Conservation (phyloP, 2,329 filamentous ascomycete genomes). For the Fusarium nanum region DNA sequence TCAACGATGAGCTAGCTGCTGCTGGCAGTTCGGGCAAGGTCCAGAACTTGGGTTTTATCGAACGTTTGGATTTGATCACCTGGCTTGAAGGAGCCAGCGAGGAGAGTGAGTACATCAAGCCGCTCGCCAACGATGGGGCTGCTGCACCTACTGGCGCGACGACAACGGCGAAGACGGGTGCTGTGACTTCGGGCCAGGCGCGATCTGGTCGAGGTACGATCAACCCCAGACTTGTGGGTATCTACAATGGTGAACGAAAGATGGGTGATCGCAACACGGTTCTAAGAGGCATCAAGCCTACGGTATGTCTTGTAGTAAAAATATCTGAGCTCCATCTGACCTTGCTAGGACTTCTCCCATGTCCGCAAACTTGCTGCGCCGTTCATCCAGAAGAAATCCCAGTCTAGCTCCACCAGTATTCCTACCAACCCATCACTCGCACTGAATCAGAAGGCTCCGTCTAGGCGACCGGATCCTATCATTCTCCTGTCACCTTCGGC, state of each 20-base stretch:
- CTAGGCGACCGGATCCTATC: constrained; percentile 79
- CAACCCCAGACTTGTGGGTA: constrained; percentile 85
- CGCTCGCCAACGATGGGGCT: constrained; percentile 73
- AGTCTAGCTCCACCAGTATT: constrained; percentile 53
- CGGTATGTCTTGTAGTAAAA: constrained; percentile 65
- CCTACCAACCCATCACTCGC: constrained; percentile 60
- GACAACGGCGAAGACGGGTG: constrained; percentile 53
- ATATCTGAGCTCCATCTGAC: constrained; percentile 13
- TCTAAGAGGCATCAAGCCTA: constrained; percentile 87
- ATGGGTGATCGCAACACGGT: constrained; percentile 94
- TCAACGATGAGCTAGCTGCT: constrained; percentile 81
- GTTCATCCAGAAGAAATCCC: constrained; percentile 75
- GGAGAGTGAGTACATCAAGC: constrained; percentile 93
- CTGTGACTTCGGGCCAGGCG: constrained; percentile 58
- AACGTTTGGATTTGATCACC: constrained; percentile 89
- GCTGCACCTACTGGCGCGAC: constrained; percentile 57
- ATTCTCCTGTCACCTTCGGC: constrained; percentile 97
- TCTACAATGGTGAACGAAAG: constrained; percentile 90
- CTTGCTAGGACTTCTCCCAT: constrained; percentile 85
- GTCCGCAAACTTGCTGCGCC: constrained; percentile 86
- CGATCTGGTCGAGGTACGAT: constrained; percentile 73
- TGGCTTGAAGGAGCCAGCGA: constrained; percentile 92
- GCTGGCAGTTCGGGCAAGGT: constrained; percentile 74
- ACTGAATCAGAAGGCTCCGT: constrained; percentile 64
- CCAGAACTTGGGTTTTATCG: constrained; percentile 90